These are phyloP conservation scores for Uronychia setigera DNA, from an alignment of 73 alveolate species.

Conservation along the genomic window DNA sequence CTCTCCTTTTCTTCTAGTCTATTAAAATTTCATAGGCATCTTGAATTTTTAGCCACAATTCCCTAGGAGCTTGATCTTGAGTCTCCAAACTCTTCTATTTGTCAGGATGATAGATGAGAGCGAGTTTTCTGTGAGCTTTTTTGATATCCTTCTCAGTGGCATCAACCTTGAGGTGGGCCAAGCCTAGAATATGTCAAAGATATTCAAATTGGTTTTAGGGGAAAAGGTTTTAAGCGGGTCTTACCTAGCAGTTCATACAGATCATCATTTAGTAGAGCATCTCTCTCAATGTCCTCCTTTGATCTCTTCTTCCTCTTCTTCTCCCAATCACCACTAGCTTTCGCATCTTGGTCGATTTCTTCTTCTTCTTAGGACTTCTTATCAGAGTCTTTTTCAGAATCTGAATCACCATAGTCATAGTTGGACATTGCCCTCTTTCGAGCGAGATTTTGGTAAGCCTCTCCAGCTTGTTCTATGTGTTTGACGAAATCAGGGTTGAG, in stretches of 20 bases:
- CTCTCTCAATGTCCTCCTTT: constrained; percentile 69
- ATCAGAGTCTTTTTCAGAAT: constrained; percentile 10
- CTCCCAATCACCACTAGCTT: constrained; percentile 86
- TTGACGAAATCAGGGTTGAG: background rate
- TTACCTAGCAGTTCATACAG: constrained; percentile 67
- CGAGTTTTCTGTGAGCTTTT: constrained; percentile 81
- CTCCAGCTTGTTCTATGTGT: constrained; percentile 32
- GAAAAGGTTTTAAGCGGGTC: too few species aligned
- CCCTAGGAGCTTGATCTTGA: constrained; percentile 68
- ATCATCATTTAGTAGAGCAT: constrained; percentile 74
- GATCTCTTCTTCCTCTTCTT: constrained; percentile 81
- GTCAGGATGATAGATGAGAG: constrained; percentile 89
- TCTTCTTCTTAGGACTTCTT: constrained; percentile 53
- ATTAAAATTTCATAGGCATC: constrained; percentile 86
- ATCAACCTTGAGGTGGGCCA: constrained; percentile 70
- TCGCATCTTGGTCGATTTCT: constrained; percentile 66
- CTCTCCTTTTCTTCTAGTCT: constrained; percentile 78
- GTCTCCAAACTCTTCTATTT: constrained; percentile 62
- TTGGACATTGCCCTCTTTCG: background rate
- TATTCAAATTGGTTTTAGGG: too few species aligned
- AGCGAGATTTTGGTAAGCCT: constrained; percentile 25
- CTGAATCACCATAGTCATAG: background rate
- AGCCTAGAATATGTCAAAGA: constrained; percentile 46
- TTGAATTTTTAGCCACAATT: constrained; percentile 82
- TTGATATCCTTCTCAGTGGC: constrained; percentile 82